Evolutionary conservation across 2,329 filamentous ascomycete species (phyloP).

Genomic region (Byssoonygena ceratinophila): DNA sequence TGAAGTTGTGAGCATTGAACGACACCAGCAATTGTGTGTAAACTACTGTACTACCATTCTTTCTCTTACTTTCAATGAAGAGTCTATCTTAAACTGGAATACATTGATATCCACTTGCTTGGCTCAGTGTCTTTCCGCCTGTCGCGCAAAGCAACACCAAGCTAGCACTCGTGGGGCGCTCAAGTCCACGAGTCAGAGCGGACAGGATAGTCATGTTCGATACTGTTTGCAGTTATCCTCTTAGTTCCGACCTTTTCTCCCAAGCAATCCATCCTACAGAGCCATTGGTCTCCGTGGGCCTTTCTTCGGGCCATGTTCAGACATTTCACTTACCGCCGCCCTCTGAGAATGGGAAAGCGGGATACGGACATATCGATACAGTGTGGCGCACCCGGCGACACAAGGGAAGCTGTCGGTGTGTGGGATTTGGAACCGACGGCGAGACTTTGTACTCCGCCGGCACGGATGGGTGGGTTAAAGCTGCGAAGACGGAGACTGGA

Average conservation of each 20-base stretch:
- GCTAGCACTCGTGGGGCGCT: neutral
- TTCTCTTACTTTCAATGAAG: neutral
- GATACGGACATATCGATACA: conserved; percentile 66
- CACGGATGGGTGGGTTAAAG: conserved; percentile 54
- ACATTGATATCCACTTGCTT: neutral
- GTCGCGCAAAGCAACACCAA: neutral
- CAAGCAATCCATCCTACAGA: conserved; percentile 77
- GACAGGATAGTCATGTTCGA: conserved; percentile 60
- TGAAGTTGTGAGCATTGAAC: neutral
- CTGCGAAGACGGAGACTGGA: conserved; percentile 48
- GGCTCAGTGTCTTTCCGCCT: no score
- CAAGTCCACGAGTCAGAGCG: neutral
- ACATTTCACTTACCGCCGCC: conserved; percentile 61
- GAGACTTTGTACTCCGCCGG: conserved; percentile 52
- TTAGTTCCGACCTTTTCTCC: conserved; percentile 75
- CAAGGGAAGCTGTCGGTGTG: conserved; percentile 80
- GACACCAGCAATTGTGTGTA: neutral
- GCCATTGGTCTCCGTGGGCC: conserved; percentile 74
- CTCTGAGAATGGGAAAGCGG: conserved; percentile 44
- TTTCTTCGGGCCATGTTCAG: conserved; percentile 76
- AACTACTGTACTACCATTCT: neutral
- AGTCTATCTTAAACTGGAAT: neutral
- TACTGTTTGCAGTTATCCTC: conserved; percentile 79
- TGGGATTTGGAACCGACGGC: conserved; percentile 72
- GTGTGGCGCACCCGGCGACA: conserved; percentile 81